phyloP scores from a whole-genome alignment of 2,329 filamentous ascomycete genomes.

The Aureobasidium sp. region DNA sequence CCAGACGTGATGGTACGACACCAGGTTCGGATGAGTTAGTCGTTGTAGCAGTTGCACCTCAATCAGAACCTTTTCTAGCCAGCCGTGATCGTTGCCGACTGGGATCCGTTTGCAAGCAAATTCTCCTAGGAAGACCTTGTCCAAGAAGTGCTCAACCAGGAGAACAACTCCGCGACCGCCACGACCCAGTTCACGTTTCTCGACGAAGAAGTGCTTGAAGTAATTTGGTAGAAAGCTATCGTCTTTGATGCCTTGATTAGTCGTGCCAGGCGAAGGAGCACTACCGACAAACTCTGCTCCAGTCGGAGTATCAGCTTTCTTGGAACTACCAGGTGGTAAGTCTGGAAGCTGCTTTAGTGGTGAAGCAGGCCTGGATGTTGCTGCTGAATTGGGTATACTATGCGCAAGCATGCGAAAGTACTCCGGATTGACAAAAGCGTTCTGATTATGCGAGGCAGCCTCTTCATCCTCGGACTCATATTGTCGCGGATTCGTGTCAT shows the following conservation, averaged over 20 bases:
- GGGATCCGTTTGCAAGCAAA: conserved; percentile 97
- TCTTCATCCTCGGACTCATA: conserved; percentile 23
- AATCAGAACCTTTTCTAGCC: conserved; percentile 88
- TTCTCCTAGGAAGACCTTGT: conserved; percentile 78
- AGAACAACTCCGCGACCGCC: conserved; percentile 94
- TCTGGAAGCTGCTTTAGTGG: conserved; percentile 39
- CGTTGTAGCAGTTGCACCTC: conserved; percentile 91
- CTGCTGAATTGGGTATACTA: conserved; percentile 47
- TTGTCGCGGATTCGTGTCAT: conserved; percentile 31
- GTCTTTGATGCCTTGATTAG: conserved; percentile 65
- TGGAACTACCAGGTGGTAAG: conserved; percentile 23
- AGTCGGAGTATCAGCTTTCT: conserved; percentile 37
- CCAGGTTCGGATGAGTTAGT: conserved; percentile 87
- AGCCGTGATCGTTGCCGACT: conserved; percentile 84
- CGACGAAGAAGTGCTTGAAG: conserved; percentile 87
- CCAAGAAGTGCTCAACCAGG: conserved; percentile 86
- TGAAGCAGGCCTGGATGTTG: conserved; percentile 41
- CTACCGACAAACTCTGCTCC: conserved; percentile 44
- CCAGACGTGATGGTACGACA: conserved; percentile 97
- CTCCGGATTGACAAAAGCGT: conserved; percentile 75
- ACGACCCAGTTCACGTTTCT: conserved; percentile 76
- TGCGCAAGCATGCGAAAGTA: conserved; percentile 90
- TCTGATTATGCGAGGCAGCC: conserved; percentile 31
- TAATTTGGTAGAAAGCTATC: conserved; percentile 88
- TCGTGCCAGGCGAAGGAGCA: conserved; percentile 33